Percentiles rank a stretch among this genome's conserved stretches.
phyloP scores from a whole-genome alignment of 2,329 filamentous ascomycete species.

The Cladosporium cucumerinum region DNA sequence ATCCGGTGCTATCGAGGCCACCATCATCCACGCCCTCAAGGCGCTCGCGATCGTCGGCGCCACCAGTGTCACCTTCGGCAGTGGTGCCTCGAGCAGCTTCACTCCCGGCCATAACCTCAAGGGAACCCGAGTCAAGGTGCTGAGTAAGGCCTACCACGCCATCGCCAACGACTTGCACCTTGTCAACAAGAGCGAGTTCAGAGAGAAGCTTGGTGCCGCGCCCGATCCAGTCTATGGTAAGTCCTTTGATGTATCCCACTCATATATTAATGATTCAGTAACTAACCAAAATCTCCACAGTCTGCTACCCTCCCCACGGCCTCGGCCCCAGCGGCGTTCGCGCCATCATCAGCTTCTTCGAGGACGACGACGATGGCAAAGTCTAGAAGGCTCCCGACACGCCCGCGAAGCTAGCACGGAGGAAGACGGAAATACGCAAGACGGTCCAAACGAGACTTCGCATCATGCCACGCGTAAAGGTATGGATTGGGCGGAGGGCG shows the following conservation, averaged over 20 bases:
- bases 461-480: background rate
- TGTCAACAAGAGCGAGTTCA: slow-evolving; percentile 81
- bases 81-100: slow-evolving; percentile 71
- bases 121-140: slow-evolving; percentile 74
- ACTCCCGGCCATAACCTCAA: slow-evolving; percentile 77
- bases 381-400: slow-evolving; percentile 20
- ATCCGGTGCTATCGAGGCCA: slow-evolving; percentile 81
- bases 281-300: slow-evolving; percentile 34
- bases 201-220: slow-evolving; percentile 81
- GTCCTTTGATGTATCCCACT: slow-evolving; percentile 9
- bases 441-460: background rate
- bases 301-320: slow-evolving; percentile 84
- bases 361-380: slow-evolving; percentile 54
- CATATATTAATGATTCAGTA: background rate
- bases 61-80: slow-evolving; percentile 77
- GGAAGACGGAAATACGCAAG: background rate
- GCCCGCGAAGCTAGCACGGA: background rate
- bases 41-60: slow-evolving; percentile 57
- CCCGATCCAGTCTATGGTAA: slow-evolving; percentile 72
- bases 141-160: slow-evolving; percentile 77
- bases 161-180: slow-evolving; percentile 78
- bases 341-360: slow-evolving; percentile 88
- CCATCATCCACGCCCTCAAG: slow-evolving; percentile 70
- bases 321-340: slow-evolving; percentile 76
- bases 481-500: no score